These are phyloP conservation scores for Moricandia arvensis DNA, from an alignment of 345 rosid genomes.

Conservation along the genomic window DNA sequence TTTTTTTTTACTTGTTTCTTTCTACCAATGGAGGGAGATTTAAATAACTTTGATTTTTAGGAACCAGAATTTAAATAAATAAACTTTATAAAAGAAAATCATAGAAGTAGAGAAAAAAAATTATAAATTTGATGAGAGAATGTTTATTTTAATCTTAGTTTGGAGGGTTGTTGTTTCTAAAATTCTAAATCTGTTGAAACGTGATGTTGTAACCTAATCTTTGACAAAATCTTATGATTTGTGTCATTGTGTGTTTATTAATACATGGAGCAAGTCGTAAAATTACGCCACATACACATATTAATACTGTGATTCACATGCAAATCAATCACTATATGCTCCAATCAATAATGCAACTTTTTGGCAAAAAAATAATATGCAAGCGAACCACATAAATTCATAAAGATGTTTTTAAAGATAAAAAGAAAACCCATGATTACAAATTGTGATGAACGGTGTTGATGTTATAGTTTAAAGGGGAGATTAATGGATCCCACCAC, in stretches of 20 bases:
- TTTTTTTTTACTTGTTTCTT: background rate
- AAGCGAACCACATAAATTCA: background rate
- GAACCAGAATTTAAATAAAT: background rate
- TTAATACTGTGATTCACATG: background rate
- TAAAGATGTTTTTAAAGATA: background rate
- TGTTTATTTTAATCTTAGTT: too few relatives aligned
- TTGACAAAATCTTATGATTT: too few relatives aligned
- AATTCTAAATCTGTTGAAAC: too few relatives aligned
- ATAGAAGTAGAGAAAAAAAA: too few relatives aligned
- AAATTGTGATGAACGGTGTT: conserved; percentile 11
- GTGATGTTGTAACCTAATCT: too few relatives aligned
- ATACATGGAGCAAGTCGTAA: background rate
- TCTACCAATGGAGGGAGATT: background rate
- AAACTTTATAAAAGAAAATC: background rate
- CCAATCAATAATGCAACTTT: background rate
- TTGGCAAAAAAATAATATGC: background rate
- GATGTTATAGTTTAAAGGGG: conserved; percentile 14
- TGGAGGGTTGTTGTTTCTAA: too few relatives aligned
- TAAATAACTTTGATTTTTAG: background rate
- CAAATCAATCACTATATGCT: background rate
- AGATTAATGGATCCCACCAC: background rate
- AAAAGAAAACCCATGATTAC: background rate
- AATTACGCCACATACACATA: background rate
- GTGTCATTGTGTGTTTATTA: background rate
- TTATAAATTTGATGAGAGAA: too few relatives aligned